Evolutionary conservation across 768 basidiomycete genomes (phyloP).

Genomic region (Rhodosporidiobolus odoratus): DNA sequence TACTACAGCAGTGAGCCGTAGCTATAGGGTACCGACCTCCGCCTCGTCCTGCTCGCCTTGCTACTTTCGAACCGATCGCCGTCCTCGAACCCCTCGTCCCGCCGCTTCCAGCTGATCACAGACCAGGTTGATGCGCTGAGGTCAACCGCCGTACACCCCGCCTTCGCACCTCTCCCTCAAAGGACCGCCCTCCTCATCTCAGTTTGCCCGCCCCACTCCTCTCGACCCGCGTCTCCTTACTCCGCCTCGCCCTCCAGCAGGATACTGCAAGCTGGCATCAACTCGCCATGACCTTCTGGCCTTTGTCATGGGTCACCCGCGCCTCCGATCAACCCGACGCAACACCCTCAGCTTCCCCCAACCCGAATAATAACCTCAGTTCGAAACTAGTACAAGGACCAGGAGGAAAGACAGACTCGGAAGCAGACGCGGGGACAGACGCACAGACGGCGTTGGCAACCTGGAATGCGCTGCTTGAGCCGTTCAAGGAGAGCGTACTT

Average conservation of each 20-base stretch:
- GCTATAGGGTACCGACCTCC: no score
- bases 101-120: no score
- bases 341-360: background rate
- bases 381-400: background rate
- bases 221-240: background rate
- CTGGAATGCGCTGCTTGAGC: slow-evolving; percentile 29
- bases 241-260: background rate
- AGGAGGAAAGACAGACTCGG: slow-evolving; percentile 12
- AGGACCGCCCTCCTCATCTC: no score
- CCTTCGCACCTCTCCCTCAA: no score
- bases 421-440: background rate
- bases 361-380: background rate
- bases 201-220: background rate
- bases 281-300: background rate
- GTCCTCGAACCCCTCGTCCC: no score
- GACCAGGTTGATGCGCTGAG: no score
- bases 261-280: no score
- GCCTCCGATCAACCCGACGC: background rate
- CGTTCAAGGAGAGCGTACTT: slow-evolving; percentile 19
- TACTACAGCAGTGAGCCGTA: no score
- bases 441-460: slow-evolving; percentile 15
- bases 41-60: no score
- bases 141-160: no score
- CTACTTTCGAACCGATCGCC: no score
- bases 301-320: background rate